Conservation (phyloP, 1,139 yeast genomes). For the Taphrina populina region DNA sequence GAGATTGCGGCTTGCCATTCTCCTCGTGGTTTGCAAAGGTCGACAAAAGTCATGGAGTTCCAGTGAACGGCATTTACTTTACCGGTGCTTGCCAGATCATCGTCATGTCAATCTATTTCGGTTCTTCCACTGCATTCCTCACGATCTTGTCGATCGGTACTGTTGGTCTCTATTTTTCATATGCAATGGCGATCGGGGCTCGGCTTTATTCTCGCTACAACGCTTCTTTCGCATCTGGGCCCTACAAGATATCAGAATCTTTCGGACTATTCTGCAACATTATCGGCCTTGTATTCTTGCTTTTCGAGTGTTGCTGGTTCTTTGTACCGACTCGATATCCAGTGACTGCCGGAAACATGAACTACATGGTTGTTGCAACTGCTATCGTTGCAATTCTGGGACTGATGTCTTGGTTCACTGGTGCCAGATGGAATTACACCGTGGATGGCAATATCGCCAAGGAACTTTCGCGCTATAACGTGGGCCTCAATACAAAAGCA, state of each 20-base stretch:
- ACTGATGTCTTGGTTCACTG: slow-evolving; percentile 40
- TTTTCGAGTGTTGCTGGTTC: slow-evolving; percentile 59
- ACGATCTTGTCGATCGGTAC: slow-evolving; percentile 89
- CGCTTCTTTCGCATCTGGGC: slow-evolving; percentile 63
- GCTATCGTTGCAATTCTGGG: slow-evolving; percentile 41
- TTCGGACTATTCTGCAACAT: slow-evolving; percentile 62
- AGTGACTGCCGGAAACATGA: slow-evolving; percentile 63
- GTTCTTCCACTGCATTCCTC: slow-evolving; percentile 74
- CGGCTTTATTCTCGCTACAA: slow-evolving; percentile 61
- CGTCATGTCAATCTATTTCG: slow-evolving; percentile 60
- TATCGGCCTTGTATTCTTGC: slow-evolving; percentile 60
- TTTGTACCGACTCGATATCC: slow-evolving; percentile 75
- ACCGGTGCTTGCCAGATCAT: slow-evolving; percentile 65
- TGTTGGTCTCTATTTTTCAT: slow-evolving; percentile 69
- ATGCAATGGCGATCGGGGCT: slow-evolving; percentile 70
- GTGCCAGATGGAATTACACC: slow-evolving; percentile 13
- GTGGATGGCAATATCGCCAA: slow-evolving; percentile 10
- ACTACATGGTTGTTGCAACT: slow-evolving; percentile 63
- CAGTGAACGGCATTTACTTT: slow-evolving; percentile 67
- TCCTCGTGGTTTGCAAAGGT: slow-evolving; percentile 64
- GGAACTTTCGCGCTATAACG: not conserved
- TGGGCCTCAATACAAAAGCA: slow-evolving; percentile 5
- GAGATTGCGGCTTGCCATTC: slow-evolving; percentile 79
- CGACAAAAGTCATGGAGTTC: slow-evolving; percentile 60
- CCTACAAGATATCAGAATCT: slow-evolving; percentile 59